These are phyloP conservation scores for Rhodotorula taiwanensis DNA, from an alignment of 768 basidiomycete species.

Conservation along the genomic window DNA sequence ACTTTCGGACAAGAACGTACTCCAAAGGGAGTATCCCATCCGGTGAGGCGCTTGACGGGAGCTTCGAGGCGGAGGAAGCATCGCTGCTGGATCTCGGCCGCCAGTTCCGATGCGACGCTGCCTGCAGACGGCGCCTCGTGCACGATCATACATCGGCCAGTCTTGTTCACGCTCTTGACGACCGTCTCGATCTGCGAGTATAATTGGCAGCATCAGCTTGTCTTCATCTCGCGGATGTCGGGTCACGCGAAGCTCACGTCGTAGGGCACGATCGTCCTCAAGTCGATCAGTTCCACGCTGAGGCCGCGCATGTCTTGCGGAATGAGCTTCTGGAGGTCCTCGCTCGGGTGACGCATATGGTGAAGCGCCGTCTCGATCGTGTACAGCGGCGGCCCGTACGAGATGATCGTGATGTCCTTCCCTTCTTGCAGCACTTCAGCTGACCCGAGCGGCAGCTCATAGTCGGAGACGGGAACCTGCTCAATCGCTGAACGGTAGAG, in stretches of 20 bases:
- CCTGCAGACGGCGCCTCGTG: constrained; percentile 85
- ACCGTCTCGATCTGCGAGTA: constrained; percentile 62
- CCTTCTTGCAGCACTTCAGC: constrained; percentile 71
- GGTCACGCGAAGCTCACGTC: constrained; percentile 47
- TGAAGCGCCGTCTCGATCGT: constrained; percentile 77
- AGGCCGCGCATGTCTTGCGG: constrained; percentile 50
- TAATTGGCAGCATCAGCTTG: no score
- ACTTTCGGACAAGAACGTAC: constrained; percentile 52
- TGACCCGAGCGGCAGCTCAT: constrained; percentile 63
- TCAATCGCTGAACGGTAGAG: constrained; percentile 88
- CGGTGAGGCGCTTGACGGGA: constrained; percentile 75
- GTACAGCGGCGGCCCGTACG: constrained; percentile 91
- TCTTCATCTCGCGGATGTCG: no score
- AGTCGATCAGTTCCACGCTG: constrained; percentile 74
- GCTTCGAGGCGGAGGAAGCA: constrained; percentile 84
- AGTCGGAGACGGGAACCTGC: constrained; percentile 86
- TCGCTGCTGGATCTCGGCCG: constrained; percentile 79
- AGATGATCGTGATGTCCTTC: constrained; percentile 75
- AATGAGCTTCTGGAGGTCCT: constrained; percentile 58
- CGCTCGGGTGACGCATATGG: constrained; percentile 62
- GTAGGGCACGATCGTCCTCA: constrained; percentile 83
- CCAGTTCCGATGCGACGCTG: constrained; percentile 83
- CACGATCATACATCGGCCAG: constrained; percentile 76
- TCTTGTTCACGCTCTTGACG: constrained; percentile 72
- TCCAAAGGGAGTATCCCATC: constrained; percentile 63